Evolutionary conservation across 306 rosid genomes (phyloP).

Genomic region (Casuarina cunninghamiana): DNA sequence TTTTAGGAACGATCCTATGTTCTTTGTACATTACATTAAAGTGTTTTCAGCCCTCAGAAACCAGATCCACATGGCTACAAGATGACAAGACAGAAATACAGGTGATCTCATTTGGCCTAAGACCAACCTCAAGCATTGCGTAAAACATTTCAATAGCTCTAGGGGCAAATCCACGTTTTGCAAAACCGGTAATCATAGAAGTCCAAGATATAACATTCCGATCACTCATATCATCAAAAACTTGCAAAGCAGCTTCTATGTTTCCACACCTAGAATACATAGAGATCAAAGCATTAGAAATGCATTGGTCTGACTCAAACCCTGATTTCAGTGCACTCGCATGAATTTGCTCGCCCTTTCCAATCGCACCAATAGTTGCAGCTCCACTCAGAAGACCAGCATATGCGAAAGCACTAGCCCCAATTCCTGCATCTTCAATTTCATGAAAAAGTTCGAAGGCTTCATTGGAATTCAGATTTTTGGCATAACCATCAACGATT

Average conservation of each 20-base stretch:
- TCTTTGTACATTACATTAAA: conserved; percentile 48
- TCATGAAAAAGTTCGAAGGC: conserved; percentile 34
- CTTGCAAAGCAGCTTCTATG: conserved; percentile 54
- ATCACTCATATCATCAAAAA: conserved; percentile 43
- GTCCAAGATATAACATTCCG: conserved; percentile 67
- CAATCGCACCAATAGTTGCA: conserved; percentile 48
- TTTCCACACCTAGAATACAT: conserved; percentile 73
- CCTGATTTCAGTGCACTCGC: conserved; percentile 48
- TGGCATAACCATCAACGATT: conserved; percentile 36
- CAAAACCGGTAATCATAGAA: conserved; percentile 52
- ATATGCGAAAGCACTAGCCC: conserved; percentile 51
- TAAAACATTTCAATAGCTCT: conserved; percentile 55
- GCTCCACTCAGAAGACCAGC: conserved; percentile 69
- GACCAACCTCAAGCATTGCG: conserved; percentile 52
- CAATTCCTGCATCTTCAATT: conserved; percentile 37
- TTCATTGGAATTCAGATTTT: conserved; percentile 33
- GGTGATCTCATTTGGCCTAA: conserved; percentile 61
- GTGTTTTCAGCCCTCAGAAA: conserved; percentile 58
- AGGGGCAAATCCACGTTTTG: conserved; percentile 60
- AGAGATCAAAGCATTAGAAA: conserved; percentile 58
- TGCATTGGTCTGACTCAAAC: conserved; percentile 28
- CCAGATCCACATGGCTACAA: conserved; percentile 63
- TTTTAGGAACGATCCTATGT: conserved; percentile 54
- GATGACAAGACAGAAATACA: conserved; percentile 68
- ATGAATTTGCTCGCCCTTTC: conserved; percentile 64